Evolutionary conservation across 2,329 filamentous ascomycete genomes (phyloP).

Genomic region (Alternaria conjuncta): DNA sequence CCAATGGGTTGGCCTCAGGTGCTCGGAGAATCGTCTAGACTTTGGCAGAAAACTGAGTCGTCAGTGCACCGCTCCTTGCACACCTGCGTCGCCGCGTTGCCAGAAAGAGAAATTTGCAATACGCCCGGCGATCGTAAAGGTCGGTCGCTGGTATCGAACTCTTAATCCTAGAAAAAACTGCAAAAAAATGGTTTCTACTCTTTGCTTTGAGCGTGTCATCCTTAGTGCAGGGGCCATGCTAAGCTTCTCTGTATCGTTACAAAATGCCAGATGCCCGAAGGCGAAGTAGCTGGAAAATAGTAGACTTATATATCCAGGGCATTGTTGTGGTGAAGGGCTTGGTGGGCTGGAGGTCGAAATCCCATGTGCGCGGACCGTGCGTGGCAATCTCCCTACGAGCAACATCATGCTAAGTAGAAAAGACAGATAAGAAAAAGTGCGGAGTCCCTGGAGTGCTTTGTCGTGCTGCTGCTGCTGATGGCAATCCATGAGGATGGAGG

Average conservation of each 20-base stretch:
- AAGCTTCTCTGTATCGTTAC: constrained; percentile 35
- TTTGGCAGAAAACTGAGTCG: not conserved
- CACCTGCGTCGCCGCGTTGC: not conserved
- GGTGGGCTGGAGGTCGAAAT: not conserved
- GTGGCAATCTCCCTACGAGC: not conserved
- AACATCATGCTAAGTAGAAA: not conserved
- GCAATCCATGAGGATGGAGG: not conserved
- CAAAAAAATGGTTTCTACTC: not conserved
- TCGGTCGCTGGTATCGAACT: not conserved
- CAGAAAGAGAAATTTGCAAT: not conserved
- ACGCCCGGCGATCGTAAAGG: not conserved
- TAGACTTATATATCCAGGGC: not conserved
- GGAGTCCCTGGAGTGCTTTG: not conserved
- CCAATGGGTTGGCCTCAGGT: not conserved
- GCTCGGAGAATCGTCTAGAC: not conserved
- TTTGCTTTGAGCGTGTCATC: constrained; percentile 69
- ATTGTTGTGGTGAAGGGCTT: not conserved
- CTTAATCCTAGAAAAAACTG: not conserved
- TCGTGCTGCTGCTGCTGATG: not conserved
- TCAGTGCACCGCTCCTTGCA: not conserved
- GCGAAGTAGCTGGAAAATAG: not conserved
- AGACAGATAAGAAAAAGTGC: not conserved
- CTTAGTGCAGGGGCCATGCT: constrained; percentile 75
- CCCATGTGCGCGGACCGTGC: not conserved
- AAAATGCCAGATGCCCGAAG: not conserved